These are phyloP conservation scores for Phytophthora fragariae DNA, from an alignment of 352 stramenopile species.

Conservation along the genomic window DNA sequence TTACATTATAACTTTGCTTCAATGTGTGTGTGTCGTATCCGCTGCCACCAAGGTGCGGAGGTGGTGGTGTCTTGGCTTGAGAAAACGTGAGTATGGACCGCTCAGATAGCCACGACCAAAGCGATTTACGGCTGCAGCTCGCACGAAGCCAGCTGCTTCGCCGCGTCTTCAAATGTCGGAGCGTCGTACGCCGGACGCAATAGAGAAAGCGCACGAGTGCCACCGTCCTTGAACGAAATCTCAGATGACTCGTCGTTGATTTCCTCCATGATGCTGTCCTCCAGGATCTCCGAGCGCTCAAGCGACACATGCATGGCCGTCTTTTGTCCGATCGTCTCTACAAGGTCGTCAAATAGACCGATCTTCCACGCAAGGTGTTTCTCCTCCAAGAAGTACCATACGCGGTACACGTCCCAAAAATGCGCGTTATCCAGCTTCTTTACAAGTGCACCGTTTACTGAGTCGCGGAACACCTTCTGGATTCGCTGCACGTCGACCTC, in stretches of 20 bases:
- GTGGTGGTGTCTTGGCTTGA: slow-evolving; percentile 32
- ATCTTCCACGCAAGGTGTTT: slow-evolving; percentile 85
- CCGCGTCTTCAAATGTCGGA: slow-evolving; percentile 55
- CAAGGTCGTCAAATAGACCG: slow-evolving; percentile 81
- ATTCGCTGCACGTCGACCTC: slow-evolving; percentile 96
- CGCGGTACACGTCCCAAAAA: slow-evolving; percentile 82
- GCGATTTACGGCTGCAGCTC: slow-evolving; percentile 48
- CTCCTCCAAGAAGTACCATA: slow-evolving; percentile 77
- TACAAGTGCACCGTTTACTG: slow-evolving; percentile 74
- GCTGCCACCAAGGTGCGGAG: slow-evolving; percentile 32
- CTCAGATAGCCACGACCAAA: slow-evolving; percentile 6
- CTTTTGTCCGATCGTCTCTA: slow-evolving; percentile 71
- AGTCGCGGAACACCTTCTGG: slow-evolving; percentile 94
- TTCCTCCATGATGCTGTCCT: slow-evolving; percentile 60
- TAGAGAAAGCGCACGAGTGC: slow-evolving; percentile 34
- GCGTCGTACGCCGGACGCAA: slow-evolving; percentile 36
- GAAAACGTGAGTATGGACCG: slow-evolving; percentile 22
- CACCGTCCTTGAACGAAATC: slow-evolving; percentile 40
- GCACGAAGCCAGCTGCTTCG: slow-evolving; percentile 51
- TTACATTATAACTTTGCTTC: slow-evolving; percentile 52
- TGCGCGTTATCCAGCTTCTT: slow-evolving; percentile 87
- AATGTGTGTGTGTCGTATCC: slow-evolving; percentile 38
- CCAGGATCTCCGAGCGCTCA: slow-evolving; percentile 50
- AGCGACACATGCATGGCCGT: slow-evolving; percentile 47
- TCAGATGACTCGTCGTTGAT: slow-evolving; percentile 40